Evolutionary conservation across 768 basidiomycete species (phyloP).

Genomic region (Trametes punicea): DNA sequence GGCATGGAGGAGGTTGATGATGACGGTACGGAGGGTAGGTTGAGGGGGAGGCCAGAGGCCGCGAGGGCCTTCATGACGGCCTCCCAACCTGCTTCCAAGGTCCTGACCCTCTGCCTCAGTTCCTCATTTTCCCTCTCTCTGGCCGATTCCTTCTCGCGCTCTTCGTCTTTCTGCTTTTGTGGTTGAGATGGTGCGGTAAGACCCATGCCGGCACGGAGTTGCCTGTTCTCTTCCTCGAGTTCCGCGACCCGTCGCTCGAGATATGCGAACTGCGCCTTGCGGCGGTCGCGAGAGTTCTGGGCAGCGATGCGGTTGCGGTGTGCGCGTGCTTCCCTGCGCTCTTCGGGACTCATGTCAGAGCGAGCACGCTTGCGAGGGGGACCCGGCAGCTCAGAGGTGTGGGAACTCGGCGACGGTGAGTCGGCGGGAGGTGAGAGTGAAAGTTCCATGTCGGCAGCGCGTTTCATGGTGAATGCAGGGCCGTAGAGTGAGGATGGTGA

Average conservation of each 20-base stretch:
- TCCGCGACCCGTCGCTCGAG: conserved; percentile 90
- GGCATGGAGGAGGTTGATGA: conserved; percentile 27
- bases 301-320: conserved; percentile 93
- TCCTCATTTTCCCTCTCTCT: conserved; percentile 70
- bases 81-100: conserved; percentile 80
- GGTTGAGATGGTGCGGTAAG: conserved; percentile 21
- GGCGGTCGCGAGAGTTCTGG: conserved; percentile 87
- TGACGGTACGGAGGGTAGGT: conserved; percentile 34
- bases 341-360: conserved; percentile 59
- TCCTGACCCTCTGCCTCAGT: conserved; percentile 70
- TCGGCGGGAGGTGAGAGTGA: conserved; percentile 21
- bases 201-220: conserved; percentile 53
- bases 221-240: conserved; percentile 81
- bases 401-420: conserved; percentile 22
- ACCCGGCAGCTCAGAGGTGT: conserved; percentile 17
- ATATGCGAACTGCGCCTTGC: conserved; percentile 88
- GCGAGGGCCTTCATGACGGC: conserved; percentile 73
- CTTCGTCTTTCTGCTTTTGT: conserved; percentile 29
- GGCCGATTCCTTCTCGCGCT: conserved; percentile 37
- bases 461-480: conserved; percentile 24
- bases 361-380: conserved; percentile 76
- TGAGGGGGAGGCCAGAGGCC: conserved; percentile 60
- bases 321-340: conserved; percentile 83
- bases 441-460: conserved; percentile 27
- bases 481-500: conserved; percentile 7